Evolutionary conservation across 345 rosid genomes (phyloP).

Genomic region (Arabidopsis suecica): DNA sequence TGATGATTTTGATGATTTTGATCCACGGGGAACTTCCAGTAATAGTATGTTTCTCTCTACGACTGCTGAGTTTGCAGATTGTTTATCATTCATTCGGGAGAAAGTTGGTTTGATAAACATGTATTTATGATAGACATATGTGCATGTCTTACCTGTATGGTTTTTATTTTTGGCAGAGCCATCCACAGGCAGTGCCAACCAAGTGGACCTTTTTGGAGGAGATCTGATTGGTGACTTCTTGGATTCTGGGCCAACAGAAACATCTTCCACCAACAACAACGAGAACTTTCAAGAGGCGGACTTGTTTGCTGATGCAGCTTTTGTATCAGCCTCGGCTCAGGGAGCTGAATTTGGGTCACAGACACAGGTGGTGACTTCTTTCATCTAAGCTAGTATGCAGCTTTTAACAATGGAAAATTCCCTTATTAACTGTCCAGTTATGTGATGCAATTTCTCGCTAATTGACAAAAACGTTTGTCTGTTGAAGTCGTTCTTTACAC

Average conservation of each 20-base stretch:
- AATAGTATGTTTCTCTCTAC: constrained; percentile 60
- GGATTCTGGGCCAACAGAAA: constrained; percentile 71
- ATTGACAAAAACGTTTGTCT: constrained; percentile 5
- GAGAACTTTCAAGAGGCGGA: constrained; percentile 64
- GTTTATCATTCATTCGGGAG: constrained; percentile 7
- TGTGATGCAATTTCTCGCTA: constrained; percentile 21
- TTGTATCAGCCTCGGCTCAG: constrained; percentile 81
- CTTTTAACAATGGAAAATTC: not conserved
- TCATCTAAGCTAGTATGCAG: constrained; percentile 5
- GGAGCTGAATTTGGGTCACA: constrained; percentile 52
- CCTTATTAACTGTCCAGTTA: not conserved
- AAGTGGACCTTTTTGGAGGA: constrained; percentile 83
- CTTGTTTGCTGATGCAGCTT: constrained; percentile 94
- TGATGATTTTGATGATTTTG: constrained; percentile 88
- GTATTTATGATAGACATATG: not conserved
- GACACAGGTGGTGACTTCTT: constrained; percentile 56
- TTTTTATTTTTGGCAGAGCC: constrained; percentile 60
- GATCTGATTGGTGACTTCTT: constrained; percentile 78
- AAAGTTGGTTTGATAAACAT: not conserved
- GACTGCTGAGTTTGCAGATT: constrained; percentile 12
- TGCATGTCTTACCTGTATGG: constrained; percentile 17
- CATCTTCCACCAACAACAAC: constrained; percentile 47
- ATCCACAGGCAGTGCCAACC: constrained; percentile 59
- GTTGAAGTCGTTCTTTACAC: constrained; percentile 5
- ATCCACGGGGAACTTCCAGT: constrained; percentile 86